Base-by-base conservation (phyloP, 176 grass and related monocot species). In the Oryza punctata region DNA sequence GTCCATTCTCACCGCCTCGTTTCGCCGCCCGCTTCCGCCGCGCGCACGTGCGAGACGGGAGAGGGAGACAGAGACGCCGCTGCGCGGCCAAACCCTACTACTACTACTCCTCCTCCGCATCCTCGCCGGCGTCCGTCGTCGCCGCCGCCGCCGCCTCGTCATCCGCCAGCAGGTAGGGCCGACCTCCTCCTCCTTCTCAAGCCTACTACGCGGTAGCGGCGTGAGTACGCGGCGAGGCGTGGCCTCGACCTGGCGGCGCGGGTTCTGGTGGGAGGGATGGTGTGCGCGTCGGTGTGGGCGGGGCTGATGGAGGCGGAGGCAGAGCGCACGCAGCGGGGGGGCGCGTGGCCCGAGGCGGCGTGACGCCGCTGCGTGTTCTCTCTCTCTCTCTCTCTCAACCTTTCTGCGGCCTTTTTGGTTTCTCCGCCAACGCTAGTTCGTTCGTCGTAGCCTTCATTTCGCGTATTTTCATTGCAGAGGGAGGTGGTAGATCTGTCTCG, bases 81-180 rank as follows among this genome's bases (percentile, higher is more conserved):
- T 21, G 40, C 18, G 68, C 15, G 27, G 38, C 28, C 40, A 18
- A 68, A 75, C 63, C 78, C 85, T 61, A 69, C 84, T 7, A 21
- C 32, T 33, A 33, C 32, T 33, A 3, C 78, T 18, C 26, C 13
- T 4, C 32, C 33, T 19, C 63, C 60, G 3, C 18, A 68, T 40
- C 28, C 54, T 63, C 64, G 63, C n/a, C 6, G 28, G 24, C 76
- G 19, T 19, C 21, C 52, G 29, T 5, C 16, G 1, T 2, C 29
- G 7, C 30, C 35, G 1, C 4, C 29, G 7, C 30, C 35, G 0
- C 75, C 63, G n/a, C 21, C 61, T 1, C 3, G 37, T 25, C 54
- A 19, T 1, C 1, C 57, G 10, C 13, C 29, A 50, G 72, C 38
- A 50, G 78, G 79, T 82, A 77, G 49, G 27, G 5, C 8, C 54